A percentile compares a stretch with the other conserved stretches of the same genome.
phyloP scores from a whole-genome alignment of 1,284 basidiomycete species.

The Rhodofomes roseus region DNA sequence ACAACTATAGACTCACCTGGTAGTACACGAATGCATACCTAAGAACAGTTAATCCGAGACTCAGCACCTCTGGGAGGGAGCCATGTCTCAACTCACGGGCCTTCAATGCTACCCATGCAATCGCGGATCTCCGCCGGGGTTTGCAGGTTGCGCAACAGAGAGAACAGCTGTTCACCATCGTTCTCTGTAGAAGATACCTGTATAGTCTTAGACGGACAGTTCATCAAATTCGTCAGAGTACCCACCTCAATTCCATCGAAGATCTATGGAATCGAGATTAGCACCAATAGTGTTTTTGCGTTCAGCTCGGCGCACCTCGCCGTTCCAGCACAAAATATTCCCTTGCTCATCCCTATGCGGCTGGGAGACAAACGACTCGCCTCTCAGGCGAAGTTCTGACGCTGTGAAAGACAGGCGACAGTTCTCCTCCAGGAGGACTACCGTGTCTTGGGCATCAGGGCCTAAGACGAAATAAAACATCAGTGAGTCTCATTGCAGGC shows the following conservation, averaged over 20 bases:
- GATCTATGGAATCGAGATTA: constrained; percentile 41
- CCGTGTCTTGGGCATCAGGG: constrained; percentile 52
- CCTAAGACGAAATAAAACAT: constrained; percentile 34
- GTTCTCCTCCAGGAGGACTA: constrained; percentile 8
- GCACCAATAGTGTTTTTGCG: background rate
- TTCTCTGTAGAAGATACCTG: constrained; percentile 63
- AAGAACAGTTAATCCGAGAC: constrained; percentile 5
- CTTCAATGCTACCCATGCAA: constrained; percentile 69
- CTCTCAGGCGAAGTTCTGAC: constrained; percentile 80
- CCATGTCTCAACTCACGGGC: constrained; percentile 63
- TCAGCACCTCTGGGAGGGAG: constrained; percentile 5
- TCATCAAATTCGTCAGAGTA: background rate
- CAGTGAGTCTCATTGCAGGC: background rate
- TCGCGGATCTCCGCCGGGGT: constrained; percentile 42
- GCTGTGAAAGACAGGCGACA: constrained; percentile 57
- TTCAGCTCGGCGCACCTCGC: constrained; percentile 57
- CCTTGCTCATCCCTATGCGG: constrained; percentile 56
- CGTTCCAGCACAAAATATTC: constrained; percentile 85
- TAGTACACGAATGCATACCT: constrained; percentile 87
- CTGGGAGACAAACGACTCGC: constrained; percentile 58
- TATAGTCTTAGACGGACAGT: background rate
- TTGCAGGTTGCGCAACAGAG: constrained; percentile 38
- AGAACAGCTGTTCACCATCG: constrained; percentile 72
- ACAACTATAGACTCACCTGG: constrained; percentile 44
- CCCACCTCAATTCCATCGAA: constrained; percentile 73